These are phyloP conservation scores for Amaranthus hypochondriacus DNA, from an alignment of 148 eudicot species.

Conservation along the genomic window DNA sequence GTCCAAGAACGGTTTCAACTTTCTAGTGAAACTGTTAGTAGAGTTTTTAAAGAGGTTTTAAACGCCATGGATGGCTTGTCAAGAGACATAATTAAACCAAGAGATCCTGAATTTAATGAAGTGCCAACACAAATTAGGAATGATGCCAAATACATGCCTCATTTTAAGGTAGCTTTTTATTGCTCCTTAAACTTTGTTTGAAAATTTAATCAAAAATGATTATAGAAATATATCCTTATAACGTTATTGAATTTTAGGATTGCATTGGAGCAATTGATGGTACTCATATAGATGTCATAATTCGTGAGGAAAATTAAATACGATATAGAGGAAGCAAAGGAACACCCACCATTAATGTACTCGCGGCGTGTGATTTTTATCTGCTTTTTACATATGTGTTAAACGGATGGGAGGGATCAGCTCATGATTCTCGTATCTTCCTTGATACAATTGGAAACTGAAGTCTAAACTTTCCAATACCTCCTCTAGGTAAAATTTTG, in stretches of 20 bases:
- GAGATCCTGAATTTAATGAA: neutral
- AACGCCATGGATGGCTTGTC: neutral
- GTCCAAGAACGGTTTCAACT: neutral
- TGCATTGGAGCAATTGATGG: neutral
- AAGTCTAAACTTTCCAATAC: neutral
- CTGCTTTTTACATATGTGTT: neutral
- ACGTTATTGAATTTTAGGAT: neutral
- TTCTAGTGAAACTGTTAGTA: neutral
- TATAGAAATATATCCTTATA: neutral
- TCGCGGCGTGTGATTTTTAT: neutral
- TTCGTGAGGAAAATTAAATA: neutral
- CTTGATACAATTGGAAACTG: neutral
- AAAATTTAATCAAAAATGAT: too few species aligned
- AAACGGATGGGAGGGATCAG: slow-evolving; percentile 6
- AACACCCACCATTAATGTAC: neutral
- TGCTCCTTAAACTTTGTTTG: too few species aligned
- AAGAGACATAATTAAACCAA: neutral
- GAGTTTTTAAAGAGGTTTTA: neutral
- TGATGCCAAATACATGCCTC: neutral
- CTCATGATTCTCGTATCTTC: slow-evolving; percentile 8
- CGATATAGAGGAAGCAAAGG: neutral
- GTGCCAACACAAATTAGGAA: neutral
- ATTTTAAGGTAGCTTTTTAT: neutral
- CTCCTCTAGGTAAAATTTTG: neutral
- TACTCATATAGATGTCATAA: neutral